A percentile compares a stretch with the other conserved stretches of the same genome.
phyloP scores from a whole-genome alignment of 352 stramenopile genomes.

The Phytopythium helicoides region DNA sequence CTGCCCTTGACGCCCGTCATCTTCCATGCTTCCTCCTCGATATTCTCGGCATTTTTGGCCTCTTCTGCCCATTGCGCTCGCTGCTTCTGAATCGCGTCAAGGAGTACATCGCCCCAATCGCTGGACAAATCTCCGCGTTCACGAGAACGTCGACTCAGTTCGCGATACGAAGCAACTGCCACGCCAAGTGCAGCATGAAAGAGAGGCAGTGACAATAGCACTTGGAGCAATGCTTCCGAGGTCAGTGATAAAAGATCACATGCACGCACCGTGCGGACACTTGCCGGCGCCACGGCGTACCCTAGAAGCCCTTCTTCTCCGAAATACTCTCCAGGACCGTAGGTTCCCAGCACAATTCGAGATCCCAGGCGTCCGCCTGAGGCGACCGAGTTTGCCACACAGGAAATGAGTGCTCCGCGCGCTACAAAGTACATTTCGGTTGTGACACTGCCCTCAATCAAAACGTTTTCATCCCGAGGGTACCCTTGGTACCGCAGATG shows the following conservation, averaged over 20 bases:
- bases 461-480: constrained; percentile 53
- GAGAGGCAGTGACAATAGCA: constrained; percentile 32
- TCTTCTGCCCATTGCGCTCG: constrained; percentile 38
- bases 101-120: constrained; percentile 41
- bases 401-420: constrained; percentile 39
- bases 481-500: constrained; percentile 64
- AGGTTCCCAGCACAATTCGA: constrained; percentile 9
- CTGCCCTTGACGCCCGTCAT: constrained; percentile 16
- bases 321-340: constrained; percentile 53
- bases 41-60: constrained; percentile 5
- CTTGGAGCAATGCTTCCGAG: constrained; percentile 44
- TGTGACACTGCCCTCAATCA: constrained; percentile 60
- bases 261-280: constrained; percentile 24
- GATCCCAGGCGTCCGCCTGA: not conserved
- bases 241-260: constrained; percentile 33
- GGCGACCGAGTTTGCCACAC: constrained; percentile 5
- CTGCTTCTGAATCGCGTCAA: constrained; percentile 24
- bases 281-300: constrained; percentile 38
- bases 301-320: constrained; percentile 57
- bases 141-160: constrained; percentile 23
- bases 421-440: constrained; percentile 78
- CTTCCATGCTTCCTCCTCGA: constrained; percentile 24
- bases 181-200: constrained; percentile 38
- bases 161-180: constrained; percentile 45
- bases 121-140: not conserved